Evolutionary conservation across 2,329 filamentous ascomycete species (phyloP).

Genomic region (Chrysosporium queenslandicum): DNA sequence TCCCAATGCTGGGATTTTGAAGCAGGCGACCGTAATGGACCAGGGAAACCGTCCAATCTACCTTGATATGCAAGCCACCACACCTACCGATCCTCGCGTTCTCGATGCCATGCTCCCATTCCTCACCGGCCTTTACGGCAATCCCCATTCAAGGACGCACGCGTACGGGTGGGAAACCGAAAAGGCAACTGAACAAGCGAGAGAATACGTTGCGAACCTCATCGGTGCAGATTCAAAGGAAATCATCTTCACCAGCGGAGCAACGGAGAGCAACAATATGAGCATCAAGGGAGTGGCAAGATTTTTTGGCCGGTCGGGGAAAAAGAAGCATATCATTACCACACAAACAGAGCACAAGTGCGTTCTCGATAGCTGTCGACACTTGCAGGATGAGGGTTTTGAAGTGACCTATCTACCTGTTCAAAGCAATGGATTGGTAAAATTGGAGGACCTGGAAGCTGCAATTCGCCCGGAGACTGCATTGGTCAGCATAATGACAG

Average conservation of each 20-base stretch:
- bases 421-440: constrained; percentile 71
- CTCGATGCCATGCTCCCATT: constrained; percentile 94
- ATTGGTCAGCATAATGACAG: constrained; percentile 93
- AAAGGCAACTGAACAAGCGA: constrained; percentile 79
- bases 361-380: constrained; percentile 90
- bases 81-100: constrained; percentile 85
- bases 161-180: constrained; percentile 99
- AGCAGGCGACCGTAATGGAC: constrained; percentile 86
- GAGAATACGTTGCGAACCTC: constrained; percentile 69
- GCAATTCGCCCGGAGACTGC: constrained; percentile 86
- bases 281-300: constrained; percentile 95
- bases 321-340: constrained; percentile 98
- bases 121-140: constrained; percentile 87
- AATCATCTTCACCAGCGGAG: constrained; percentile 96
- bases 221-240: constrained; percentile 95
- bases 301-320: constrained; percentile 84
- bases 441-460: constrained; percentile 72
- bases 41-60: constrained; percentile 91
- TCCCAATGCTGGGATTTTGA: constrained; percentile 72
- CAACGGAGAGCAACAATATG: constrained; percentile 99
- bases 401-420: constrained; percentile 96
- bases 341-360: constrained; percentile 98
- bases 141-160: constrained; percentile 93
- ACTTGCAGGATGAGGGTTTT: constrained; percentile 93
- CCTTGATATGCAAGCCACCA: constrained; percentile 96